phyloP scores from a whole-genome alignment of 2,329 filamentous ascomycete species.

The Calycina herbarum region DNA sequence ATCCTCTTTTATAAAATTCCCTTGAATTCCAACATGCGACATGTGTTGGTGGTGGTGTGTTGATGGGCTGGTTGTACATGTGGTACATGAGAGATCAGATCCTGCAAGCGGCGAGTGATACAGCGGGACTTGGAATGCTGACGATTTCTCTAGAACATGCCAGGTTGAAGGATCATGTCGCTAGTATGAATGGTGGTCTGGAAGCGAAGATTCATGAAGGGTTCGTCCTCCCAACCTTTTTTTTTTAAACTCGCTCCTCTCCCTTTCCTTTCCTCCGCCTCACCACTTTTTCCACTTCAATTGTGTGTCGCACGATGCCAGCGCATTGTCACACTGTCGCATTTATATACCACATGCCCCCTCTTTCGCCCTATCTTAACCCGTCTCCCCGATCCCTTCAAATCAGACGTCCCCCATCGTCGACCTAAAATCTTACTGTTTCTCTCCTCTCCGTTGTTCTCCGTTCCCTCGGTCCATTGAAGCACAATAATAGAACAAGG shows the following conservation, averaged over 20 bases:
- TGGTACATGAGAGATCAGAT: conserved; percentile 33
- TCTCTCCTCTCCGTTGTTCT: conserved; percentile 6
- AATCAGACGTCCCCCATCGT: conserved; percentile 2
- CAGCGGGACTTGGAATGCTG: conserved; percentile 38
- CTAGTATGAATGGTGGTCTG: conserved; percentile 82
- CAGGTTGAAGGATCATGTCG: conserved; percentile 85
- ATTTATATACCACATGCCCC: conserved; percentile 15
- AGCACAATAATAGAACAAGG: conserved; percentile 7
- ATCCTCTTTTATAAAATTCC: conserved; percentile 6
- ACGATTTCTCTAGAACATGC: conserved; percentile 71
- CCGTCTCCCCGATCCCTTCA: conserved; percentile 18
- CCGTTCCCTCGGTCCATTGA: neutral
- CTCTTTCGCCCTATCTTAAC: conserved; percentile 11
- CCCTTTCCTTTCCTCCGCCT: conserved; percentile 17
- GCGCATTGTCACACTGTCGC: conserved; percentile 9
- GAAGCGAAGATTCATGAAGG: conserved; percentile 93
- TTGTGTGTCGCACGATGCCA: conserved; percentile 13
- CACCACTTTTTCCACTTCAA: neutral
- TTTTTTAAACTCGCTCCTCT: conserved; percentile 12
- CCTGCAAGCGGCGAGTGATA: conserved; percentile 30
- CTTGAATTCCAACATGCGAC: conserved; percentile 13
- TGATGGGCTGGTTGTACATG: conserved; percentile 18
- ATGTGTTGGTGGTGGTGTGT: conserved; percentile 16
- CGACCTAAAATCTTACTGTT: conserved; percentile 13
- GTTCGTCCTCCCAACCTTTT: conserved; percentile 52